phyloP scores from a whole-genome alignment of 495 filamentous ascomycete species.

The Aspergillus hancockii region DNA sequence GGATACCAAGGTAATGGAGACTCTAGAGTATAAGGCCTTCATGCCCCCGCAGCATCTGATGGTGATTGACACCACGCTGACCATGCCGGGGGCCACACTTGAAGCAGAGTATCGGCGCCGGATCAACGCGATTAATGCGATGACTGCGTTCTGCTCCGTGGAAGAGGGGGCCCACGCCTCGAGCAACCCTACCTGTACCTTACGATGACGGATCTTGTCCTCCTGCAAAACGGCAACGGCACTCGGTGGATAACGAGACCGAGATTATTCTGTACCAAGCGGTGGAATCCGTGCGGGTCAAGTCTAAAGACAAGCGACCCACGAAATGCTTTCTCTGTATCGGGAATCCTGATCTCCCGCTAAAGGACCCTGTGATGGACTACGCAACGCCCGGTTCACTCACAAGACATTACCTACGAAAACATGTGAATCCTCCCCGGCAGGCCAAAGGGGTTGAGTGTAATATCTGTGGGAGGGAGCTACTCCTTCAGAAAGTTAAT shows the following conservation, averaged over 20 bases:
- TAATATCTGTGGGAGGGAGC: slow-evolving; percentile 14
- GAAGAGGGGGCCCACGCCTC: slow-evolving; percentile 22
- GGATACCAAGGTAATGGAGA: slow-evolving; percentile 21
- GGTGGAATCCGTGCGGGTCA: slow-evolving; percentile 20
- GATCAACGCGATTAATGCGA: slow-evolving; percentile 30
- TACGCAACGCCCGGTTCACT: slow-evolving; percentile 16
- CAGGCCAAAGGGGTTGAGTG: slow-evolving; percentile 11
- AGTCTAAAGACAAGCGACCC: slow-evolving; percentile 12
- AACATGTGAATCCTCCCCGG: slow-evolving; percentile 21
- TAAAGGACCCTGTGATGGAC: slow-evolving; percentile 13
- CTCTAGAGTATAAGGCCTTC: slow-evolving; percentile 18
- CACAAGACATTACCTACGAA: slow-evolving; percentile 18
- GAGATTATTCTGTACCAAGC: slow-evolving; percentile 19
- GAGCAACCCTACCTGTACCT: slow-evolving; percentile 3
- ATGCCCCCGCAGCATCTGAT: slow-evolving; percentile 27
- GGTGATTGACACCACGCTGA: slow-evolving; percentile 29
- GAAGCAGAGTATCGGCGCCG: slow-evolving; percentile 26
- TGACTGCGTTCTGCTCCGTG: slow-evolving; percentile 31
- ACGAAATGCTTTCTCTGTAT: slow-evolving; percentile 20
- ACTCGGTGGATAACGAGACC: slow-evolving; percentile 9
- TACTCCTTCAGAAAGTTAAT: slow-evolving; percentile 15
- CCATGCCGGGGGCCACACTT: slow-evolving; percentile 24
- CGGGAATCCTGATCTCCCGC: slow-evolving; percentile 19
- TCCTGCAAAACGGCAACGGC: slow-evolving; percentile 11
- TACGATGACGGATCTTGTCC: neutral